Percentiles rank a stretch among this genome's conserved stretches.
Conservation (phyloP, 2,329 filamentous ascomycete genomes). For the Amphichorda felina region DNA sequence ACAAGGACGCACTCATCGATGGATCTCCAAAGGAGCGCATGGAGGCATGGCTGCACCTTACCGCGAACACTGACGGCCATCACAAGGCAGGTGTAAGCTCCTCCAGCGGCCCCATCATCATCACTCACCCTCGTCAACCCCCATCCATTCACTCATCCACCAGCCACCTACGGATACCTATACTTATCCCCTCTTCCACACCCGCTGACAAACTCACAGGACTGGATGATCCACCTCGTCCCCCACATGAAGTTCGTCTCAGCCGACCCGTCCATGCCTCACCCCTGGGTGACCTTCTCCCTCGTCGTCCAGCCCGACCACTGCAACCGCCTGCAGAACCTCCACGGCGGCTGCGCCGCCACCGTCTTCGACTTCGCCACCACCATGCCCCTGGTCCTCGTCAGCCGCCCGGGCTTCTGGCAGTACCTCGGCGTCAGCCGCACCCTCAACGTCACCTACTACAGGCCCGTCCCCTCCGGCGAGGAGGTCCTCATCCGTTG, state of each 20-base stretch:
- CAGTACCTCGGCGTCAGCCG: slow-evolving; percentile 50
- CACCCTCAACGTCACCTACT: slow-evolving; percentile 54
- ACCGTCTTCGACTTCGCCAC: slow-evolving; percentile 59
- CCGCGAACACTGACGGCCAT: slow-evolving; percentile 13
- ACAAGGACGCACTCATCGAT: too few relatives aligned
- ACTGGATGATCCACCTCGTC: slow-evolving; percentile 30
- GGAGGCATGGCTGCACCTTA: slow-evolving; percentile 17
- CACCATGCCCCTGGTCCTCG: slow-evolving; percentile 41
- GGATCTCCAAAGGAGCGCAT: too few relatives aligned
- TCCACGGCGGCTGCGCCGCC: slow-evolving; percentile 52
- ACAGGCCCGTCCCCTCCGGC: slow-evolving; percentile 46
- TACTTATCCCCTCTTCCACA: too few relatives aligned
- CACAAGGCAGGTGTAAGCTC: slow-evolving; percentile 17
- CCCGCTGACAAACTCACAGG: slow-evolving; percentile 17
- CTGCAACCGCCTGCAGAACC: slow-evolving; percentile 39
- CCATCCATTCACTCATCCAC: not conserved
- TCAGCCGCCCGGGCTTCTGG: slow-evolving; percentile 50
- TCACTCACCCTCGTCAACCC: not conserved
- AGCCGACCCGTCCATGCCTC: slow-evolving; percentile 17
- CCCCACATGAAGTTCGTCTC: slow-evolving; percentile 28
- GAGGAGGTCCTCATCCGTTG: slow-evolving; percentile 39
- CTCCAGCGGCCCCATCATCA: not conserved
- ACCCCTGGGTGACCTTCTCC: slow-evolving; percentile 29
- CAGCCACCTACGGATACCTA: too few relatives aligned
- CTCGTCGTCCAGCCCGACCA: slow-evolving; percentile 37